These are phyloP conservation scores for Sporothrix dimorphospora DNA, from an alignment of 2,329 filamentous ascomycete species.

Conservation along the genomic window DNA sequence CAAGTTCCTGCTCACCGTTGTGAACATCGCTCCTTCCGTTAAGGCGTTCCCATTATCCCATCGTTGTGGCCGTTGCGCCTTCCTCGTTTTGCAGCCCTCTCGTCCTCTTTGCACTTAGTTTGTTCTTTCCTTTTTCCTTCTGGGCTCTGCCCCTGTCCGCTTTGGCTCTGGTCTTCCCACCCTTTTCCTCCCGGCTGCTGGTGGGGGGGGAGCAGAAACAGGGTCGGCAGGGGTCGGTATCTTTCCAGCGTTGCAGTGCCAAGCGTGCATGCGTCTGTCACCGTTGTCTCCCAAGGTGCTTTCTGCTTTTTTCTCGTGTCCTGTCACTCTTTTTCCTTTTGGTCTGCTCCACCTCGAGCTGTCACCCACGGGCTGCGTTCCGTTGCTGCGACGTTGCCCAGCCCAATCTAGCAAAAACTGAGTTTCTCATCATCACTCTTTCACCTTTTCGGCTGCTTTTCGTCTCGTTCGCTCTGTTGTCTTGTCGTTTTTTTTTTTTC, in stretches of 20 bases:
- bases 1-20: neutral
- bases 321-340: neutral
- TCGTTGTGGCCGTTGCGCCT: slow-evolving; percentile 1
- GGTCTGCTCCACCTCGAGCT: neutral
- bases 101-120: neutral
- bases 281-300: no score
- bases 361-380: slow-evolving; percentile 12
- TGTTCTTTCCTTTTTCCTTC: neutral
- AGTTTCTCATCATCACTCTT: neutral
- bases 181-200: neutral
- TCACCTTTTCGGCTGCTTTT: slow-evolving; percentile 8
- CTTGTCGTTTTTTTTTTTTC: neutral
- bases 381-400: slow-evolving; percentile 27
- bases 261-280: neutral
- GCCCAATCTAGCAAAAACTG: neutral
- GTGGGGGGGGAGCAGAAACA: neutral
- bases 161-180: slow-evolving; percentile 5
- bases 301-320: neutral
- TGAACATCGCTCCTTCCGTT: neutral
- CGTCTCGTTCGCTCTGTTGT: neutral
- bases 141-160: neutral
- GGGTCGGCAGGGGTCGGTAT: slow-evolving; percentile 23
- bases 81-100: slow-evolving; percentile 9
- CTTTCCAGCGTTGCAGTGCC: slow-evolving; percentile 26
- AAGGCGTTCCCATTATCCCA: neutral